phyloP scores from a whole-genome alignment of 73 alveolate genomes.

The Paramecium octaurelia region DNA sequence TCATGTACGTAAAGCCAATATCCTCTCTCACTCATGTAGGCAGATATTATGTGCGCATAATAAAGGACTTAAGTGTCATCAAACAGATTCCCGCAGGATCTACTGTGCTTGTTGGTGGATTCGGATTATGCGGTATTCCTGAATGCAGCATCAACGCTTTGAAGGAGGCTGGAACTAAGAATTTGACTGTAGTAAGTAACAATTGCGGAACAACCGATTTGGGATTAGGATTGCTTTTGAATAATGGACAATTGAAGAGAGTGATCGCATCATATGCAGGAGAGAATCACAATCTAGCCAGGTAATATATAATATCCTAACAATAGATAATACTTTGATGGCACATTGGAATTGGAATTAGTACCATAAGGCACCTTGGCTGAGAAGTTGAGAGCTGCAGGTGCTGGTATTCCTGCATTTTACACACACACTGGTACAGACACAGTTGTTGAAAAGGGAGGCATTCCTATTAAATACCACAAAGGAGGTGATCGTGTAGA shows the following conservation, averaged over 20 bases:
- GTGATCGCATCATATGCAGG: slow-evolving; percentile 79
- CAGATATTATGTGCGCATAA: slow-evolving; percentile 1
- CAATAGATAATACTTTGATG: slow-evolving; percentile 65
- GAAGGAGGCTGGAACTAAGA: slow-evolving; percentile 61
- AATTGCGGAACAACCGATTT: slow-evolving; percentile 71
- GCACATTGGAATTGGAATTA: slow-evolving; percentile 85
- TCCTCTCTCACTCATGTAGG: slow-evolving; percentile 6
- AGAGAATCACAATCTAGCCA: slow-evolving; percentile 81
- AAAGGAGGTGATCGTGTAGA: slow-evolving; percentile 54
- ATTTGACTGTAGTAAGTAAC: slow-evolving; percentile 77
- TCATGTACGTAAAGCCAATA: not conserved
- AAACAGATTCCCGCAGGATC: slow-evolving; percentile 73
- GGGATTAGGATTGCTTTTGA: slow-evolving; percentile 56
- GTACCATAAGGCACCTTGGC: slow-evolving; percentile 90
- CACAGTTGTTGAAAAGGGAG: slow-evolving; percentile 74
- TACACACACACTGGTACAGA: slow-evolving; percentile 90
- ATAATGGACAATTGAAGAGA: slow-evolving; percentile 52
- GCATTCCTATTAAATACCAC: slow-evolving; percentile 62
- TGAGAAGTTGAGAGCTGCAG: slow-evolving; percentile 90
- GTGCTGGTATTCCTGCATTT: slow-evolving; percentile 96
- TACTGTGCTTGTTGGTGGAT: slow-evolving; percentile 88
- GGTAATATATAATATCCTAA: slow-evolving; percentile 38
- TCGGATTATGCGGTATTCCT: slow-evolving; percentile 96
- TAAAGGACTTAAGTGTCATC: slow-evolving; percentile 63
- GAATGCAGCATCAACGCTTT: slow-evolving; percentile 83